Evolutionary conservation across 2,329 filamentous ascomycete species (phyloP), one percentile per base, ranked within the genome.

Genomic region (Hypoxylon sp.): DNA sequence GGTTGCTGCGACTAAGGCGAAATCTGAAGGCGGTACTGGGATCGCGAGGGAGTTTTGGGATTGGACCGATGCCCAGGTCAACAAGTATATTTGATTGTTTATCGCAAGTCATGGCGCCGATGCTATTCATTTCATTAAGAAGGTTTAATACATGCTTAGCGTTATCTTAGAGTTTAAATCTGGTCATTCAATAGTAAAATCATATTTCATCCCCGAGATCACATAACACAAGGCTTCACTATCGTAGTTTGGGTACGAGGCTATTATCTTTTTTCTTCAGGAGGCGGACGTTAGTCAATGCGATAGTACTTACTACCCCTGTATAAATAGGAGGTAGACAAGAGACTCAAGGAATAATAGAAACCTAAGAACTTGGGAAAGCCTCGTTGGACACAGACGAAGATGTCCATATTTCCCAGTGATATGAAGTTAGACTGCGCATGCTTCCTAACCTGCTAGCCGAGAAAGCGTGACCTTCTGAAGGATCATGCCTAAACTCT

Each of bases 21-120:
- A 77, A 55, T 72, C 73, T 1, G 81, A 83, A 54, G 81, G 82
- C 1, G 82, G 82, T 1, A 79, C 74, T 3, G 82, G 81, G 1
- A 74, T 73, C 17, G 79, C 75, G 0, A 72, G 77, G 56, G 76
- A 77, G 51, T 83, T 83, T 53, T 84, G 81, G 81, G 72, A 79
- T 3, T 84, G 82, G 82, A 79, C 76, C 0, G 78, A 83, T 61
- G 77, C 78, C 14, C 81, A 84, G 40, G 71, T 82, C 17, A 76
- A 77, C 35, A 61, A 71, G n/a, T 75, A 71, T 33, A 49, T 72
- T 30, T 76, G 49, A 68, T 46, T 46, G 6, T 27, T 51, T n/a
- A 20, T 50, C 17, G n/a, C 2, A 22, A 44, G 14, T 54, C 33
- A 49, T 35, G 20, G 57, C 22, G 22, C 5, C 2, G 20, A 42